Evolutionary conservation across 1,139 yeast species (phyloP).

Genomic region (Suhomyces bolitotheri): DNA sequence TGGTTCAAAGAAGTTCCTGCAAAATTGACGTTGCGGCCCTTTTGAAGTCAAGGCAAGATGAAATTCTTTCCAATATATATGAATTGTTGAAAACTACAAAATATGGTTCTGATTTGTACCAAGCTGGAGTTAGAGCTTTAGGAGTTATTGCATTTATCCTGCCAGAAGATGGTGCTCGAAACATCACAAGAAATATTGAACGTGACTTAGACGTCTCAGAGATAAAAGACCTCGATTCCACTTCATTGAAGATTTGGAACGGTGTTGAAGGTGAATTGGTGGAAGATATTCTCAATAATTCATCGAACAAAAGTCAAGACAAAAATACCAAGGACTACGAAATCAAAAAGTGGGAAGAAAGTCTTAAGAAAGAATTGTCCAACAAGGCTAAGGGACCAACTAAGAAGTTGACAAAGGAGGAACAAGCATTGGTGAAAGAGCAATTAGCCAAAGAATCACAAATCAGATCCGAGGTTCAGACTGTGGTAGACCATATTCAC

Average conservation of each 20-base stretch:
- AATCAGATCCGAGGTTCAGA: slow-evolving; percentile 51
- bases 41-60: slow-evolving; percentile 34
- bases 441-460: slow-evolving; percentile 62
- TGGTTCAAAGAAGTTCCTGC: slow-evolving; percentile 54
- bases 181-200: slow-evolving; percentile 42
- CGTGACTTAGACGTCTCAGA: slow-evolving; percentile 43
- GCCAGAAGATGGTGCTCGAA: slow-evolving; percentile 60
- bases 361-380: slow-evolving; percentile 71
- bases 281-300: slow-evolving; percentile 54
- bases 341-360: slow-evolving; percentile 87
- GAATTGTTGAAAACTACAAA: slow-evolving; percentile 8
- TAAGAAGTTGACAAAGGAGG: slow-evolving; percentile 74
- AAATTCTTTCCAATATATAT: slow-evolving; percentile 17
- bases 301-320: slow-evolving; percentile 40
- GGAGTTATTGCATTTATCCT: slow-evolving; percentile 71
- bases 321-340: slow-evolving; percentile 83
- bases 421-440: slow-evolving; percentile 57
- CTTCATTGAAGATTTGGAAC: slow-evolving; percentile 58
- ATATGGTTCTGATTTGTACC: slow-evolving; percentile 26
- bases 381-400: slow-evolving; percentile 43
- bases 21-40: slow-evolving; percentile 65
- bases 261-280: slow-evolving; percentile 72
- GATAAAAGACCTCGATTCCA: slow-evolving; percentile 24
- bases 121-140: slow-evolving; percentile 57
- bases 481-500: slow-evolving; percentile 36